Evolutionary conservation across 1,284 basidiomycete species (phyloP).

Genomic region (Pseudozyma pruni): DNA sequence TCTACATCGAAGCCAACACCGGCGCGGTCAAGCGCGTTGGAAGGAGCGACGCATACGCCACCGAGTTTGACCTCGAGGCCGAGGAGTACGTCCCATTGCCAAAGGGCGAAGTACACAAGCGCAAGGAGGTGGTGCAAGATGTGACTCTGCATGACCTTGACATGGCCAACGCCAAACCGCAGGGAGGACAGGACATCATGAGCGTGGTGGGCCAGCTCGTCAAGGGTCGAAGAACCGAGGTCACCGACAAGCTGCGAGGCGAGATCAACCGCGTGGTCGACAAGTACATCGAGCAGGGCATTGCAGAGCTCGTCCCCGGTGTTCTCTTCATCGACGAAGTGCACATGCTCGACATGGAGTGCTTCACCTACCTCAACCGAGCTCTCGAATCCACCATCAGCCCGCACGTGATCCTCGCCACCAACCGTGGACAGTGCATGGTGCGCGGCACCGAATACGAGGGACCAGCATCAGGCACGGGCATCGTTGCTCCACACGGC

Average conservation of each 20-base stretch:
- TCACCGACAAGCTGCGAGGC: constrained; percentile 92
- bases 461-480: constrained; percentile 70
- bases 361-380: constrained; percentile 97
- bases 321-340: constrained; percentile 99
- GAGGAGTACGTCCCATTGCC: constrained; percentile 98
- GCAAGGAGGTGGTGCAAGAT: constrained; percentile 96
- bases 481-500: constrained; percentile 91
- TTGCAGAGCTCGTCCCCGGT: constrained; percentile 95
- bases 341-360: constrained; percentile 99
- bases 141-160: constrained; percentile 96
- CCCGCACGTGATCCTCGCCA: constrained; percentile 95
- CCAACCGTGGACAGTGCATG: constrained; percentile 89
- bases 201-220: constrained; percentile 97
- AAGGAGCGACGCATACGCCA: constrained; percentile 95
- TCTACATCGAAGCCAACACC: constrained; percentile 93
- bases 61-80: constrained; percentile 97
- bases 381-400: constrained; percentile 95
- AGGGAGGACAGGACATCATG: constrained; percentile 97
- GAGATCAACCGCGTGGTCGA: constrained; percentile 99
- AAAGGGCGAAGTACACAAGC: constrained; percentile 97
- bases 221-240: constrained; percentile 91
- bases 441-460: constrained; percentile 83
- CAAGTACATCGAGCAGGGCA: constrained; percentile 95
- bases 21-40: constrained; percentile 98
- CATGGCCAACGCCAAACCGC: constrained; percentile 93